Conservation (phyloP, 2,329 filamentous ascomycete species). For the Diaporthe vaccinii region DNA sequence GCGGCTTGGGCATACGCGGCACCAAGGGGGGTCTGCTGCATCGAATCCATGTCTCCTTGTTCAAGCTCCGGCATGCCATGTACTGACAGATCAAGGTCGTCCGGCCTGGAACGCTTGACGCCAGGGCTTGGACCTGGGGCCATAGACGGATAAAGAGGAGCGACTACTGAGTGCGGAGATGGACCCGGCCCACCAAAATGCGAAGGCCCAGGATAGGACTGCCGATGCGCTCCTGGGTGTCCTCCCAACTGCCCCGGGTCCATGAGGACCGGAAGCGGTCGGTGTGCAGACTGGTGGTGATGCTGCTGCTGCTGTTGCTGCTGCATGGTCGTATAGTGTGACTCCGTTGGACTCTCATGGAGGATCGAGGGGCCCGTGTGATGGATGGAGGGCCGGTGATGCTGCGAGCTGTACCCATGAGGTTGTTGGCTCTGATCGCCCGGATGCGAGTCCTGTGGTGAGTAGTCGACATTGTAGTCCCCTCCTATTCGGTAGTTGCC, state of each 20-base stretch:
- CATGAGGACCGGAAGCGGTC: slow-evolving; percentile 68
- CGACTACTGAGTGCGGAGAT: slow-evolving; percentile 60
- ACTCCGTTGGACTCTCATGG: slow-evolving; percentile 56
- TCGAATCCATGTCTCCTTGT: slow-evolving; percentile 67
- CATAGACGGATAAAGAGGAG: slow-evolving; percentile 65
- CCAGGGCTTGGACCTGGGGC: slow-evolving; percentile 51
- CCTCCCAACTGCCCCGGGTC: slow-evolving; percentile 68
- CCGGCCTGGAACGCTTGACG: slow-evolving; percentile 68
- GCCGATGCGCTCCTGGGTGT: slow-evolving; percentile 61
- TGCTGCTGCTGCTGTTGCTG: slow-evolving; percentile 55
- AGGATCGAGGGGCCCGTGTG: slow-evolving; percentile 61
- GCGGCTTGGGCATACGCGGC: slow-evolving; percentile 63
- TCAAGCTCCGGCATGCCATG: slow-evolving; percentile 66
- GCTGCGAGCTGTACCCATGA: slow-evolving; percentile 71
- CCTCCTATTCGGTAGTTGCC: slow-evolving; percentile 78
- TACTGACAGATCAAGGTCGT: slow-evolving; percentile 70
- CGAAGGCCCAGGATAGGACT: slow-evolving; percentile 64
- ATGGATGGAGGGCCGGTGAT: slow-evolving; percentile 64
- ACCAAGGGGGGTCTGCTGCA: slow-evolving; percentile 67
- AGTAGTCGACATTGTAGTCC: slow-evolving; percentile 82
- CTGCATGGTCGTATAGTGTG: slow-evolving; percentile 56
- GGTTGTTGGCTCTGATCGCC: slow-evolving; percentile 74
- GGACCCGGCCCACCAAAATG: slow-evolving; percentile 66
- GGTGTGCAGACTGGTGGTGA: slow-evolving; percentile 62
- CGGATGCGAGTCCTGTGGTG: slow-evolving; percentile 76